Evolutionary conservation across 352 stramenopile genomes (phyloP), one percentile per base, ranked within the genome.

Genomic region (Thraustochytrium striatum): DNA sequence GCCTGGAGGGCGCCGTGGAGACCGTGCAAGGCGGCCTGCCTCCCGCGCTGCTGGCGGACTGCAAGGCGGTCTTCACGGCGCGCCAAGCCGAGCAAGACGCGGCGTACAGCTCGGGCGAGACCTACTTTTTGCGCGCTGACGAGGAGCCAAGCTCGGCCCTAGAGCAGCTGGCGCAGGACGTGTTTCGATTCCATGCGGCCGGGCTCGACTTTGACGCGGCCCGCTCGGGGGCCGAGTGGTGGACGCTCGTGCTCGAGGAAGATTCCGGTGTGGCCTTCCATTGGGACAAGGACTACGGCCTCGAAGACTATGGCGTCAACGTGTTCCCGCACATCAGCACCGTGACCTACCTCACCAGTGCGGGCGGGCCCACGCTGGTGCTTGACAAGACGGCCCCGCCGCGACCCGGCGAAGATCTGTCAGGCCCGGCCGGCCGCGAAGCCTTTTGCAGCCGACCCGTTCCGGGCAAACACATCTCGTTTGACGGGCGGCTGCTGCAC

Each of bases 241-340:
- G 90, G 90, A 89, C 90, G 30, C 89, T 93, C 58, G 85, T 93
- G 47, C 85, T 91, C 30, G 86, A 90, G 30, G 80, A 89, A 41
- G 87, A 88, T 47, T 85, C 90, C 62, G 88, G 91, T 68, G 84
- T 95, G 78, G 86, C 86, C 0, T 94, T 95, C 87, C 90, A 95
- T 79, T 94, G 90, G 89, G 90, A 95, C 80, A 93, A 93, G 75
- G 90, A 95, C 82, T 91, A 95, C 85, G 86, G 91, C 61, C 82
- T 94, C 11, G 86, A 89, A 78, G 87, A 91, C 72, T 82, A 86
- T 55, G 87, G 86, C 70, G 87, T 91, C n/a, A 89, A 91, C 72
- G 84, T 95, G 58, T 91, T 93, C 81, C 88, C 88, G 16, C 85
- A 88, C 61, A 79, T 91, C 8, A 87, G 85, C 43, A 91, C 88